These are phyloP conservation scores for Suillus fuscotomentosus DNA, from an alignment of 768 basidiomycete genomes.

Conservation along the genomic window DNA sequence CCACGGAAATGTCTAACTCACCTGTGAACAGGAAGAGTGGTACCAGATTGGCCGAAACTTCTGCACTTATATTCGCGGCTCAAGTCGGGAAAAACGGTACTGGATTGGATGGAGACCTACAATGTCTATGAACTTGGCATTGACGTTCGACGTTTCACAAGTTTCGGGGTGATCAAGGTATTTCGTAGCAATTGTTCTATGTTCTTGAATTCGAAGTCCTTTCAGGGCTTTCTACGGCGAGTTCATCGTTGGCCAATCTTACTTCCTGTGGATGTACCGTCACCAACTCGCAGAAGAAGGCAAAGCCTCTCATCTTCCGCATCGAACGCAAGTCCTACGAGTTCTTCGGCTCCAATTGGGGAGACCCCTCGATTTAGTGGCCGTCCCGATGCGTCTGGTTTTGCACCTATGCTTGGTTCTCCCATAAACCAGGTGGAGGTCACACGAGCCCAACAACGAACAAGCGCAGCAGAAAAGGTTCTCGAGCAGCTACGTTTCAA, in stretches of 20 bases:
- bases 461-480: constrained; percentile 68
- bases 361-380: constrained; percentile 20
- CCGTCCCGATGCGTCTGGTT: constrained; percentile 20
- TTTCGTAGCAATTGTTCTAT: neutral
- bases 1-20: neutral
- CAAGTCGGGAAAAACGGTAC: constrained; percentile 77
- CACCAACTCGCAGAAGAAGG: constrained; percentile 22
- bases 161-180: constrained; percentile 96
- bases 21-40: constrained; percentile 42
- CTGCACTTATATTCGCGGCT: constrained; percentile 85
- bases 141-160: constrained; percentile 91
- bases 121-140: constrained; percentile 72
- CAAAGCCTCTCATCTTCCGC: constrained; percentile 26
- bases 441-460: constrained; percentile 38
- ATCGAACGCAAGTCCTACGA: neutral
- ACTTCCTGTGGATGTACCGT: constrained; percentile 38
- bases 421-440: constrained; percentile 35
- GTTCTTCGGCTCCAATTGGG: neutral
- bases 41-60: constrained; percentile 86
- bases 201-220: neutral
- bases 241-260: constrained; percentile 93
- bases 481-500: constrained; percentile 62
- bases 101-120: constrained; percentile 84
- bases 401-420: constrained; percentile 24
- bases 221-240: constrained; percentile 84